Base-by-base conservation (phyloP, 2,329 filamentous ascomycete genomes). In the Botrytis paeoniae region DNA sequence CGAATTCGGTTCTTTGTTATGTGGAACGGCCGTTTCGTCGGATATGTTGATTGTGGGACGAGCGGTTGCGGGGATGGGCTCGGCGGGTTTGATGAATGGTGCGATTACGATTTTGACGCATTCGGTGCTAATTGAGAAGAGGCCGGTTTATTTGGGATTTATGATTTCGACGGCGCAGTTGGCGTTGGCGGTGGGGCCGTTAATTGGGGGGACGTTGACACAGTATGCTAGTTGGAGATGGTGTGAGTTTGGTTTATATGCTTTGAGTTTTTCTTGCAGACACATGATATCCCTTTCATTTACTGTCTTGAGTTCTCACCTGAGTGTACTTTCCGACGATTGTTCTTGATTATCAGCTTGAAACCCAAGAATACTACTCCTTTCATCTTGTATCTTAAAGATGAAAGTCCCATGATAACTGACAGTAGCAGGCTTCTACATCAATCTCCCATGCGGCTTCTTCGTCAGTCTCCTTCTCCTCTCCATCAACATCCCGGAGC, bases 391-490 rank as follows among this genome's bases (percentile, higher is more conserved):
- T 77, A 79, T 18, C 70, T 81, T 9, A 73, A 80, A 74, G 80
- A 78, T 77, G 20, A 59, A 59, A 25, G 14, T 45, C 37, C 25
- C 37, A 32, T 12, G 14, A n/a, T 54, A 64, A 43, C 51, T 14
- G n/a, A 37, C 8, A 22, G 6, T 32, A 5, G 10, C 29, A 74
- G 73, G 83, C 76, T 78, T 84, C 1, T 81, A 79, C 75, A 83
- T 83, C 78, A 83, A 81, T 70, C 77, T 85, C 2, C 84, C 84
- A 0, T 77, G 84, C 43, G 83, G 83, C 4, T 81, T 78, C 25
- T 72, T 81, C 8, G 79, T 80, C 9, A 78, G 79, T 43, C 35
- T 78, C 4, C 74, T 82, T 32, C 63, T 84, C 12, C 74, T 84
- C 73, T 80, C 82, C 74, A 80, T 86, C 75, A 77, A 80, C 29